Base-by-base conservation (phyloP, 805 yeast genomes). In the Millerago galiae region DNA sequence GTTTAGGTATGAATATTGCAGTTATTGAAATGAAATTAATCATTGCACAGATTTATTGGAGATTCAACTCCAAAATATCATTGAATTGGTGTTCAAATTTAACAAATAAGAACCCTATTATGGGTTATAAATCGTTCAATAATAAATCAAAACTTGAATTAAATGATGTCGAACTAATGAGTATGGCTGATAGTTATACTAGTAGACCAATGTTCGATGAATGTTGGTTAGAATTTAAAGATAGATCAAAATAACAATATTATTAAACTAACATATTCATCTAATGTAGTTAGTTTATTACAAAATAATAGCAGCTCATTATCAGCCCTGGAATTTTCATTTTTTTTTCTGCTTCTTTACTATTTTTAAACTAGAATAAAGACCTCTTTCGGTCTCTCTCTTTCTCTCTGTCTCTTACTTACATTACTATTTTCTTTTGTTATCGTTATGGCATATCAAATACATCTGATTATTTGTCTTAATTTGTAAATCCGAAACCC, bases 1-100 rank as follows among this genome's bases (percentile, higher is more conserved):
- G 91, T 53, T 63, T 81, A 41, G 90, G 91, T 1, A 72, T 78
- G 77, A 70, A 82, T 54, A 56, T 83, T 33, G 89, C 89, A 0
- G 59, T 74, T 15, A 73, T 75, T 34, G 89, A 81, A 54, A 79
- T 82, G 68, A 82, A 81, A 55, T 52, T 79, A 34, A 70, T 73
- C 11, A 53, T 77, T 25, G 75, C 79, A 9, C 70, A 71, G 44
- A 56, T 83, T 14, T 74, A 79, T 53, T 71, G 75, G 68, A 67
- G 73, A 38, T 77, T 56, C 49, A 41, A 48, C 10, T 68, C 77
- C 18, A 45, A 49, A 12, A 55, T 75, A 8, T 64, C 71, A 38
- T 28, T 51, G 2, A 65, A 67, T 35, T 74, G 80, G 80, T 71
- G 78, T 48, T 47, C 51, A 2, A 49, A 67, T 14, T 46, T 55